Evolutionary conservation across 805 yeast species (phyloP).

Genomic region (Ogataea chonburiensis): DNA sequence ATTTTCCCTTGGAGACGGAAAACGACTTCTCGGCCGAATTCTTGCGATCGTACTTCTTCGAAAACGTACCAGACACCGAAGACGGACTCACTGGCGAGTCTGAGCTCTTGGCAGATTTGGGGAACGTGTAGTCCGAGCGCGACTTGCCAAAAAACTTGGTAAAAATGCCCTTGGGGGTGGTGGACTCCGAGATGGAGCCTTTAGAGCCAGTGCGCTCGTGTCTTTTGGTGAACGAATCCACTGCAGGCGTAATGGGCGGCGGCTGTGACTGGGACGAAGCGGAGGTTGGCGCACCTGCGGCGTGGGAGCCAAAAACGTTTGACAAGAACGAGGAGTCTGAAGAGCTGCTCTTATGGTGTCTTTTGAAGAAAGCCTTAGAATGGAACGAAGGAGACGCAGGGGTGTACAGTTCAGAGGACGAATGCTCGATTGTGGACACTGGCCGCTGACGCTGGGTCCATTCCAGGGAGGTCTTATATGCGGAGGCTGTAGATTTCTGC

Average conservation of each 20-base stretch:
- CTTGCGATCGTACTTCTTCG: conserved; percentile 11
- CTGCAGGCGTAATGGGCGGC: conserved; percentile 10
- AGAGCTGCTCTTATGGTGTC: conserved; percentile 63
- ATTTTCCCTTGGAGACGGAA: conserved; percentile 10
- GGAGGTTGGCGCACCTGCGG: neutral
- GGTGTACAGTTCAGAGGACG: conserved; percentile 23
- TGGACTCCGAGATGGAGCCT: conserved; percentile 29
- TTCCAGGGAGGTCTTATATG: no score
- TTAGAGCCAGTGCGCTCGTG: conserved; percentile 30
- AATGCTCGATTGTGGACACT: conserved; percentile 38
- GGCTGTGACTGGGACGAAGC: conserved; percentile 29
- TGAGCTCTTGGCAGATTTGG: conserved; percentile 10
- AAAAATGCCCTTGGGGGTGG: conserved; percentile 31
- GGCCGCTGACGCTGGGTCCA: conserved; percentile 35
- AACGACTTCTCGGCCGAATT: conserved; percentile 7
- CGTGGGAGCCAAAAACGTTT: conserved; percentile 32
- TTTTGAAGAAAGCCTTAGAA: conserved; percentile 52
- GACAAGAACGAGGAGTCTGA: conserved; percentile 50
- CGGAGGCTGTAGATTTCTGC: no score
- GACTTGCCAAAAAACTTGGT: conserved; percentile 33
- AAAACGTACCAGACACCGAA: conserved; percentile 17
- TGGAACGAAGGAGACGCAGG: conserved; percentile 38
- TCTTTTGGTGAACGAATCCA: conserved; percentile 9
- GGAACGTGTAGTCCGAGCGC: conserved; percentile 16
- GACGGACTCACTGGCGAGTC: conserved; percentile 32